Evolutionary conservation across 192 early-diverging fungal genomes (phyloP).

Genomic region (Rhizophagus clarus): DNA sequence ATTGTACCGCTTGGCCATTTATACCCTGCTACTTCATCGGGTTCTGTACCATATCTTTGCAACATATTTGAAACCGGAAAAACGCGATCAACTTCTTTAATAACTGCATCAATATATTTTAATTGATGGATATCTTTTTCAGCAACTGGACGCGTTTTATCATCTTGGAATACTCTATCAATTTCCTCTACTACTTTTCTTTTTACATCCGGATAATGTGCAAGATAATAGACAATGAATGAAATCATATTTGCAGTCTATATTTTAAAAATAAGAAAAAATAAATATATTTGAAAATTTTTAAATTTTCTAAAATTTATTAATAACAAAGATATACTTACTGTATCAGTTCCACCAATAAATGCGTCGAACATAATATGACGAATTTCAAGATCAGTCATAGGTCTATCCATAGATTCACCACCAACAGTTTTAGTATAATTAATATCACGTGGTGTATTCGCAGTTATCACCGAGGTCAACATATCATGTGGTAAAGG

Average conservation of each 20-base stretch:
- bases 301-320: too few species aligned
- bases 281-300: too few species aligned
- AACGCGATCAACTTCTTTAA: conserved; percentile 2
- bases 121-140: conserved; percentile 5
- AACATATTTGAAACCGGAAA: neutral
- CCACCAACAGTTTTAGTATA: neutral
- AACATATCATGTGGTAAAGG: conserved; percentile 5
- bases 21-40: neutral
- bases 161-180: too few species aligned
- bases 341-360: conserved; percentile 16
- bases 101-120: conserved; percentile 15
- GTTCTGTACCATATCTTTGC: neutral
- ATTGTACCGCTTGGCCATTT: neutral
- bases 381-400: conserved; percentile 19
- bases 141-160: too few species aligned
- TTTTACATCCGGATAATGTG: neutral
- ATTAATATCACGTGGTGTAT: neutral
- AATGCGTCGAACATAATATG: conserved; percentile 1
- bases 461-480: neutral
- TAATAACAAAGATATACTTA: too few species aligned
- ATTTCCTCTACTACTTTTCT: neutral
- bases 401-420: neutral
- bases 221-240: too few species aligned
- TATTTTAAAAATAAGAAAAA: too few species aligned
- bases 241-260: neutral